A percentile compares a stretch with the other conserved stretches of the same genome.
phyloP scores from a whole-genome alignment of 345 rosid genomes.

The Laguncularia racemosa region DNA sequence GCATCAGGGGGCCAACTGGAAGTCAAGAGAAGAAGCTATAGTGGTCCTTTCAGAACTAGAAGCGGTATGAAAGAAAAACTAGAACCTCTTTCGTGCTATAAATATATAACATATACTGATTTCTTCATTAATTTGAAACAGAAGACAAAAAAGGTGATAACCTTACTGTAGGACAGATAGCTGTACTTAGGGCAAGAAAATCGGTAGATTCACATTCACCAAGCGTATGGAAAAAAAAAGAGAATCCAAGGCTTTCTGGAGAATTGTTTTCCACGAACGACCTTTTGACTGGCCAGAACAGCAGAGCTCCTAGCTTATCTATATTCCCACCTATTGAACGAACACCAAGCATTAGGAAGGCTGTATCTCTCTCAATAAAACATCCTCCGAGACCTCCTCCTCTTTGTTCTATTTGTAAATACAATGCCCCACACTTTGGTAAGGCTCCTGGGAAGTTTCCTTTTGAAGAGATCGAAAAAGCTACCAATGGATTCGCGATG shows the following conservation, averaged over 20 bases:
- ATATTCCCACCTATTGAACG: conserved; percentile 6
- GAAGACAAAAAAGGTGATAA: conserved; percentile 1
- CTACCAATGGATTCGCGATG: conserved; percentile 42
- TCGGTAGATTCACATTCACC: conserved; percentile 18
- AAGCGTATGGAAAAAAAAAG: not conserved
- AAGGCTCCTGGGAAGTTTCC: conserved; percentile 45
- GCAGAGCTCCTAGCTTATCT: conserved; percentile 5
- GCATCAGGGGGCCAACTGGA: conserved; percentile 5
- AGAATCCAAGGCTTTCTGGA: conserved; percentile 4
- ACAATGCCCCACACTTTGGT: conserved; percentile 36
- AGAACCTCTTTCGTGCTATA: not conserved
- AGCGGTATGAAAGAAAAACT: conserved; percentile 13
- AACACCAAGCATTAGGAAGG: conserved; percentile 24
- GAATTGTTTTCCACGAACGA: conserved; percentile 6
- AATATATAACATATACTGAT: not conserved
- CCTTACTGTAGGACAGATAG: conserved; percentile 1
- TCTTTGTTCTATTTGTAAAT: conserved; percentile 55
- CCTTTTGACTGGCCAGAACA: conserved; percentile 1
- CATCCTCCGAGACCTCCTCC: conserved; percentile 42
- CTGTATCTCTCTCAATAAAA: conserved; percentile 26
- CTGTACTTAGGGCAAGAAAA: conserved; percentile 13
- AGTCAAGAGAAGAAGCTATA: conserved; percentile 9
- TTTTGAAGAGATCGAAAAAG: conserved; percentile 33
- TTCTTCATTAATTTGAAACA: conserved; percentile 4
- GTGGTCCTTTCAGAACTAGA: conserved; percentile 10